Conservation (phyloP, 495 filamentous ascomycete species). For the Xylaria cubensis region DNA sequence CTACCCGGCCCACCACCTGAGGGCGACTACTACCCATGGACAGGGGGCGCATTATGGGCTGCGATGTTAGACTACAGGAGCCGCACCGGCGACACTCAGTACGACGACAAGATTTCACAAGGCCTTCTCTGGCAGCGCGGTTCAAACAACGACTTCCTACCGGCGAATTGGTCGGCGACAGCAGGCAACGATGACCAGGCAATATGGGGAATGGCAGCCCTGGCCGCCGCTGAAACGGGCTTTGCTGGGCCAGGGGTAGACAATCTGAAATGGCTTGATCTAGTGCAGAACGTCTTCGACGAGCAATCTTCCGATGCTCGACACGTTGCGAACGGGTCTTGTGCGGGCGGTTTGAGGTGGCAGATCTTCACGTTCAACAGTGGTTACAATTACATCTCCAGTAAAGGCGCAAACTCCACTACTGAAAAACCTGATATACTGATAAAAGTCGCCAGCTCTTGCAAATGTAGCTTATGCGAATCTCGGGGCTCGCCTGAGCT, state of each 20-base stretch:
- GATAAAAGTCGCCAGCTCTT: conserved; percentile 49
- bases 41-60: conserved; percentile 70
- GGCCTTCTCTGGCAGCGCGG: conserved; percentile 67
- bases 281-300: conserved; percentile 78
- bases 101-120: conserved; percentile 64
- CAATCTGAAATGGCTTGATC: conserved; percentile 66
- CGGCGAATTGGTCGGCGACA: conserved; percentile 69
- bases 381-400: conserved; percentile 83
- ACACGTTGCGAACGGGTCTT: conserved; percentile 68
- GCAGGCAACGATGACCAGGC: conserved; percentile 80
- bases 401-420: conserved; percentile 33
- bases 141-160: conserved; percentile 63
- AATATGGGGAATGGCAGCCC: conserved; percentile 72
- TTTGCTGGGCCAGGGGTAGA: conserved; percentile 59
- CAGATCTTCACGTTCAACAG: conserved; percentile 74
- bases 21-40: conserved; percentile 54
- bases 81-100: conserved; percentile 69
- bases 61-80: conserved; percentile 73
- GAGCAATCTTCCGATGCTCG: conserved; percentile 54
- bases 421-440: not conserved
- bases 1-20: conserved; percentile 40
- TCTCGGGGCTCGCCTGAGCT: conserved; percentile 69
- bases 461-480: conserved; percentile 77
- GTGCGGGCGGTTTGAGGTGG: conserved; percentile 75
- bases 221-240: conserved; percentile 70